phyloP scores from a whole-genome alignment of 768 basidiomycete genomes.

The Serendipita sp. region DNA sequence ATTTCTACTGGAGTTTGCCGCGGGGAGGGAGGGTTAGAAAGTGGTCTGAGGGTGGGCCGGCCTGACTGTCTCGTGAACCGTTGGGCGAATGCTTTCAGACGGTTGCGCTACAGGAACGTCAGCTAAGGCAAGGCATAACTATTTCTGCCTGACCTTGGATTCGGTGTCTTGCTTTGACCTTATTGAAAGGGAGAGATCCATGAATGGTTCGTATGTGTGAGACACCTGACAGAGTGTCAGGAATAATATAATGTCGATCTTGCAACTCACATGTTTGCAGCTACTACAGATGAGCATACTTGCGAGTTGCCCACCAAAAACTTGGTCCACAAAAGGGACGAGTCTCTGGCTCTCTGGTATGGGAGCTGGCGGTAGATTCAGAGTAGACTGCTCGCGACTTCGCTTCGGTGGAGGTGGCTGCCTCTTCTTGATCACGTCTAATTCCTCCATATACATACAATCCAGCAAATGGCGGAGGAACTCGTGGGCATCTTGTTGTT shows the following conservation, averaged over 20 bases:
- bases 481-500: constrained; percentile 94
- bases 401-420: constrained; percentile 34
- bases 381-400: constrained; percentile 16
- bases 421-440: constrained; percentile 75
- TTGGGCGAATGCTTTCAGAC: constrained; percentile 57
- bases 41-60: neutral
- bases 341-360: constrained; percentile 33
- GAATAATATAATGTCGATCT: neutral
- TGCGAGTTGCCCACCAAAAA: constrained; percentile 79
- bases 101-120: constrained; percentile 34
- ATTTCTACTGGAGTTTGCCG: neutral
- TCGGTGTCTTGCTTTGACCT: constrained; percentile 59
- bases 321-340: constrained; percentile 68
- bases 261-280: constrained; percentile 64
- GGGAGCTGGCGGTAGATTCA: constrained; percentile 8
- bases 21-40: neutral
- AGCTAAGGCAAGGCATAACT: neutral
- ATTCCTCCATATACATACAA: constrained; percentile 88
- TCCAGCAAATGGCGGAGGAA: constrained; percentile 79
- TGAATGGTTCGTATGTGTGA: constrained; percentile 84
- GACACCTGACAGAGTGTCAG: constrained; percentile 29
- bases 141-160: constrained; percentile 31
- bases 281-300: constrained; percentile 87
- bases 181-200: constrained; percentile 82
- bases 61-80: constrained; percentile 33